phyloP scores from a whole-genome alignment of 805 yeast species.

The Nakazawaea molendinolei region DNA sequence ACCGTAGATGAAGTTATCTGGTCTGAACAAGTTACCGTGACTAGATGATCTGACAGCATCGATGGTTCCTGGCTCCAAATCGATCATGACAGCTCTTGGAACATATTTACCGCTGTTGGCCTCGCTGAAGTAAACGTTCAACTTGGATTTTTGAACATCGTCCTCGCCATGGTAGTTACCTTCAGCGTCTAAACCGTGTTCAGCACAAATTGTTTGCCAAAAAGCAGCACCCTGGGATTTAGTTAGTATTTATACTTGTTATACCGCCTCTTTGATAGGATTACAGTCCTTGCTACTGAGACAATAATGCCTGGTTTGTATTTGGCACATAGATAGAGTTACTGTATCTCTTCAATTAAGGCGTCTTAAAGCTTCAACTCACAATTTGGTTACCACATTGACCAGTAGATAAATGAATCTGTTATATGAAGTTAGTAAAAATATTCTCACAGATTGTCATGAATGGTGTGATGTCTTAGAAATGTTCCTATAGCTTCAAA shows the following conservation, averaged over 20 bases:
- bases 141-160: constrained; percentile 41
- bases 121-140: constrained; percentile 84
- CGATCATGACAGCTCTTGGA: constrained; percentile 89
- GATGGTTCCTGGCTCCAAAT: constrained; percentile 91
- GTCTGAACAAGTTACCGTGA: constrained; percentile 85
- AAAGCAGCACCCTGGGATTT: constrained; percentile 90
- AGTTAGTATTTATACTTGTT: constrained; percentile 10
- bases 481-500: too few species aligned
- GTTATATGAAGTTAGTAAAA: too few species aligned
- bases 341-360: neutral
- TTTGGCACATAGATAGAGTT: constrained; percentile 1
- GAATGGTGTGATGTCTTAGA: too few species aligned
- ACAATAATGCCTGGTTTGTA: too few species aligned
- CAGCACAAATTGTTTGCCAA: constrained; percentile 89
- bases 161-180: constrained; percentile 64
- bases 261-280: constrained; percentile 7
- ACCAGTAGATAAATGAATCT: constrained; percentile 95
- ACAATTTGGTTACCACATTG: constrained; percentile 98
- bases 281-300: neutral
- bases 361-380: constrained; percentile 24
- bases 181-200: constrained; percentile 71
- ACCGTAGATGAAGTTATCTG: constrained; percentile 85
- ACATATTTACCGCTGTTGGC: constrained; percentile 85
- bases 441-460: too few species aligned
- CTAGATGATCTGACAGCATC: constrained; percentile 75